These are phyloP conservation scores for Hypoxylon sp. DNA, from an alignment of 2,329 filamentous ascomycete species.

Conservation along the genomic window DNA sequence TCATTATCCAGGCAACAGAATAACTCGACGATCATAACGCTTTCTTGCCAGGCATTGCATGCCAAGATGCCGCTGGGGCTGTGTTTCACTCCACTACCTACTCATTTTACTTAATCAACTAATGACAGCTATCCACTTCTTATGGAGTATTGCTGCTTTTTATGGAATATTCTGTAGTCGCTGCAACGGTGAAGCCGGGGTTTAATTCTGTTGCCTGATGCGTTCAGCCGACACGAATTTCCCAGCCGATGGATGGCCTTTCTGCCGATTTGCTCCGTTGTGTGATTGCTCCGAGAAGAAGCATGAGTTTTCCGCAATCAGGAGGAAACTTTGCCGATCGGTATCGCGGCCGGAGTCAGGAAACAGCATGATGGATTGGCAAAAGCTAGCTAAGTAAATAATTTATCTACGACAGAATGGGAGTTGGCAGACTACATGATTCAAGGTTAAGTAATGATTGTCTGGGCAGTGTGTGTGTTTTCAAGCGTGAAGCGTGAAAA, in stretches of 20 bases:
- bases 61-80: constrained; percentile 6
- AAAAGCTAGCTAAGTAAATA: too few relatives aligned
- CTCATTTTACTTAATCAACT: background rate
- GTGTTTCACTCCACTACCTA: constrained; percentile 11
- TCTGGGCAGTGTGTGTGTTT: too few relatives aligned
- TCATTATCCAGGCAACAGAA: constrained; percentile 15
- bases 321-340: background rate
- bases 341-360: background rate
- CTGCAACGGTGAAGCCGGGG: constrained; percentile 7
- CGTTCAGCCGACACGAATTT: background rate
- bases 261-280: background rate
- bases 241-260: background rate
- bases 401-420: too few relatives aligned
- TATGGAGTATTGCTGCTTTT: background rate
- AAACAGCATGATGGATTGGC: too few relatives aligned
- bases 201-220: constrained; percentile 18
- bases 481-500: too few relatives aligned
- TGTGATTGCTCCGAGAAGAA: background rate
- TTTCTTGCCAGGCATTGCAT: constrained; percentile 3
- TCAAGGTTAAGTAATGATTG: too few relatives aligned
- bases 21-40: constrained; percentile 7
- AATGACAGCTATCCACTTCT: background rate
- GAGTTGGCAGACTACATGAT: too few relatives aligned
- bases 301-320: background rate
- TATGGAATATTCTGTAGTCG: background rate